Base-by-base conservation (phyloP, 768 basidiomycete species). In the Tylopilus balloui region DNA sequence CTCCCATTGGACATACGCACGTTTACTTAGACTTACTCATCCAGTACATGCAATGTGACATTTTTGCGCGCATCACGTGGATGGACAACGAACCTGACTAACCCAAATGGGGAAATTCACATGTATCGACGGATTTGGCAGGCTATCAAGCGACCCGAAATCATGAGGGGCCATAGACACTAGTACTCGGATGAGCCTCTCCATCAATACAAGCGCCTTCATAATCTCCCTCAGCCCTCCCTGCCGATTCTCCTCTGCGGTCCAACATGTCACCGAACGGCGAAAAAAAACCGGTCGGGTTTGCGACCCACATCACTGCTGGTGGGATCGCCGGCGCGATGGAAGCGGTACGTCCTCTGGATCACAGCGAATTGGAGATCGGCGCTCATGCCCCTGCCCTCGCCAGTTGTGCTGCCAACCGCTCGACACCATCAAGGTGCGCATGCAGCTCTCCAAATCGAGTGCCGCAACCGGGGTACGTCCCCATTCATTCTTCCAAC, bases 351-450 rank as follows among this genome's bases (percentile, higher is more conserved):
- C 58, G 86, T 46, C 13, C 31, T 29, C 35, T 27, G 6, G 6
- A 7, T 31, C 36, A 7, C 48, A 44, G 20, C 39, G 17, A 29
- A 21, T 4, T n/a, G n/a, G n/a, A 15, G 34, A 36, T 1, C 8
- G 10, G 3, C n/a, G 23, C 55, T 56, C 48, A 56, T 25, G 11
- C 37, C 20, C 11, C 44, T 29, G 29, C 48, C 34, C 20, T 21
- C 24, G 32, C 23, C 39, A 91, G 88, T 65, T 90, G 51, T 77
- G 68, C 62, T 95, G 93, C 68, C 93, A 95, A 65, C 93, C 93
- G 11, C 82, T 98, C 37, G 96, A 99, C 67, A 98, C 96, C 21
- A 98, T 98, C 77, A 98, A 98, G 74, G 95, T 97, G 58, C 91
- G 96, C n/a, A 99, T 99, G 96, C 96, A 99, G 73, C 83, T 99